Conservation (phyloP, 345 rosid genomes). For the Citrus australasica region DNA sequence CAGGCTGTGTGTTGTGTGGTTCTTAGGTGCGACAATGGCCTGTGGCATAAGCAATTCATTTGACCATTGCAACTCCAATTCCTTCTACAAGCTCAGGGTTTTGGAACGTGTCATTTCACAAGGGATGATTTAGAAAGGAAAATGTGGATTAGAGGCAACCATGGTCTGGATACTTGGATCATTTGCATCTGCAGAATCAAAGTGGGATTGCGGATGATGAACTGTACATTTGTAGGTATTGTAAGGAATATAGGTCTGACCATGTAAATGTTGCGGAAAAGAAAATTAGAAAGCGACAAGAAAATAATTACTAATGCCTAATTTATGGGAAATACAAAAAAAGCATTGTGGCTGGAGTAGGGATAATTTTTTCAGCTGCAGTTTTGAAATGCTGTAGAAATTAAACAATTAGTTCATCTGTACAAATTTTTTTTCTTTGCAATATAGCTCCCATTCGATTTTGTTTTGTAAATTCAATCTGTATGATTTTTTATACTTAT, state of each 20-base stretch:
- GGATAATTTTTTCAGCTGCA: slow-evolving; percentile 21
- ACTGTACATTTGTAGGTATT: slow-evolving; percentile 64
- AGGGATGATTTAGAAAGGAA: not conserved
- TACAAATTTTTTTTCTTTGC: slow-evolving; percentile 9
- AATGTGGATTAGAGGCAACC: not conserved
- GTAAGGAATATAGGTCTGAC: slow-evolving; percentile 39
- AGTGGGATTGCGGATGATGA: slow-evolving; percentile 22
- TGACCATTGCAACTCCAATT: slow-evolving; percentile 13
- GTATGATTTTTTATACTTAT: too few relatives aligned
- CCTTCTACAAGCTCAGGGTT: slow-evolving; percentile 1
- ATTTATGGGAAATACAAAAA: slow-evolving; percentile 4
- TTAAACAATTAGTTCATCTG: slow-evolving; percentile 5
- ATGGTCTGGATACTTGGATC: not conserved
- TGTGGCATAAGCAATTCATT: slow-evolving; percentile 4
- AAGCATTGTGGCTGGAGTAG: slow-evolving; percentile 18
- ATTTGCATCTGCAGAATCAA: slow-evolving; percentile 7
- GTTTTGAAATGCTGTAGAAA: slow-evolving; percentile 31
- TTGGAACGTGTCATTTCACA: not conserved
- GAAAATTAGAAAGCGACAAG: slow-evolving; percentile 17
- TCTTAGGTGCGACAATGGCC: slow-evolving; percentile 25
- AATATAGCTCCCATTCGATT: slow-evolving; percentile 14
- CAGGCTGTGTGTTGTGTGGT: slow-evolving; percentile 16
- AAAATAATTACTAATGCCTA: slow-evolving; percentile 13
- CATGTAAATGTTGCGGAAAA: slow-evolving; percentile 30
- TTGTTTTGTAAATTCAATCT: not conserved